Evolutionary conservation across 2,329 filamentous ascomycete genomes (phyloP), one percentile per base, ranked within the genome.

Genomic region (Lachnellula suecica): DNA sequence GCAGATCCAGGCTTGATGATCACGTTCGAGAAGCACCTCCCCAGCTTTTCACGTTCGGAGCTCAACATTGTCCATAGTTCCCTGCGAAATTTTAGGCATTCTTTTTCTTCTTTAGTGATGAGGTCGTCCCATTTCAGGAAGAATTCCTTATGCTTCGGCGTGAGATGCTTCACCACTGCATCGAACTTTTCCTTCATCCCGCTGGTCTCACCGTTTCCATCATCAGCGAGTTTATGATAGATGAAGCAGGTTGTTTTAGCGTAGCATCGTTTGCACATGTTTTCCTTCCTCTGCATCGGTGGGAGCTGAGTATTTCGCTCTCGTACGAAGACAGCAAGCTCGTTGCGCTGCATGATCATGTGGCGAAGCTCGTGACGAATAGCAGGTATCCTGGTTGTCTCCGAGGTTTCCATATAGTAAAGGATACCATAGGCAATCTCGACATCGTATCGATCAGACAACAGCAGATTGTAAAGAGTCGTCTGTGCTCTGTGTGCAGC

Each of bases 1-100:
- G 82, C 83, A 6, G 89, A 91, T 3, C 85, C 88, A 42, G 89
- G 84, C 59, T 93, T 85, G 58, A 99, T 87, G 31, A 94, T 78
- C 17, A 99, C 85, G 61, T 93, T 87, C 9, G 89, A 84, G 68
- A 97, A 97, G 69, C 94, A 97, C 49, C 93, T 83, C 2, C 92
- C 92, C 9, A 93, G 78, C 64, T 88, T 89, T 69, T 99, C 91
- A 43, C 94, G 86, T 68, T 97, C 91, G 1, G 76, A 78, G 67
- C 94, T 97, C 20, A 92, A 74, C 89, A 99, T 95, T 0, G 92
- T 97, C 94, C 94, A 99, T 2, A 99, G 75, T 68, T 99, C 94
- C 59, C 91, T 81, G 56, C 91, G 85, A 58, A 91, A 87, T 64
- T 89, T 95, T 67, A 94, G 87, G 66, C 88, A 84, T 63, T 96